Evolutionary conservation across 768 basidiomycete species (phyloP), one percentile per base, ranked within the genome.

Genomic region (Psilocybe sp.): DNA sequence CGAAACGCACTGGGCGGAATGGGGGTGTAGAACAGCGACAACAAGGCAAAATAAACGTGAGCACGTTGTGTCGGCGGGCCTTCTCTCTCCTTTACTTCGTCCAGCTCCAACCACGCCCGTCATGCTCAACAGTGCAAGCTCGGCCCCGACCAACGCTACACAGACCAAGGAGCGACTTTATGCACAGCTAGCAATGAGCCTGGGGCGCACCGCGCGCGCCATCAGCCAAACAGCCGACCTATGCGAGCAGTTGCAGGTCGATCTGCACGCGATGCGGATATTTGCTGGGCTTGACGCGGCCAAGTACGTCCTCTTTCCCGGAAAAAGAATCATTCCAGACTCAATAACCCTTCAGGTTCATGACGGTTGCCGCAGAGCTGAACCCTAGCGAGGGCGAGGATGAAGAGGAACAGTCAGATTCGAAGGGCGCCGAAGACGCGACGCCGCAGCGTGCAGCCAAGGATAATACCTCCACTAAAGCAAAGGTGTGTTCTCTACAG

Each of bases 121-220:
- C 33, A 61, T 57, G 53, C 53, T 58, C 40, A 64, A 55, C 49
- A 59, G 39, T 40, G 47, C 51, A 40, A 55, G 55, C 46, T 47
- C 53, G 15, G 63, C 65, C n/a, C 75, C 80, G 10, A 79, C 78
- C 9, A 83, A 77, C 59, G 86, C 87, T 3, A 85, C 84, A 0
- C 86, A 87, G 54, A 80, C 86, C 33, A 94, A 93, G 68, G 84
- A 91, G 57, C 70, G 89, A 48, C 82, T 92, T 18, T 93, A 93
- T 60, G 75, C 78, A 35, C 89, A 92, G 61, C 78, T 94, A 3
- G 78, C 89, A 4, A 74, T 78, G 42, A 85, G 81, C 41, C 65
- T 94, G 3, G 79, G 79, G 23, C 73, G 84, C 43, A 82, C 92
- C 66, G 81, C 84, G 44, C 69, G 80, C 15, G 82, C 85, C 0